A percentile compares a stretch with the other conserved stretches of the same genome.
Evolutionary conservation across 2,329 filamentous ascomycete species (phyloP).

Genomic region (Aspergillus ibericus): DNA sequence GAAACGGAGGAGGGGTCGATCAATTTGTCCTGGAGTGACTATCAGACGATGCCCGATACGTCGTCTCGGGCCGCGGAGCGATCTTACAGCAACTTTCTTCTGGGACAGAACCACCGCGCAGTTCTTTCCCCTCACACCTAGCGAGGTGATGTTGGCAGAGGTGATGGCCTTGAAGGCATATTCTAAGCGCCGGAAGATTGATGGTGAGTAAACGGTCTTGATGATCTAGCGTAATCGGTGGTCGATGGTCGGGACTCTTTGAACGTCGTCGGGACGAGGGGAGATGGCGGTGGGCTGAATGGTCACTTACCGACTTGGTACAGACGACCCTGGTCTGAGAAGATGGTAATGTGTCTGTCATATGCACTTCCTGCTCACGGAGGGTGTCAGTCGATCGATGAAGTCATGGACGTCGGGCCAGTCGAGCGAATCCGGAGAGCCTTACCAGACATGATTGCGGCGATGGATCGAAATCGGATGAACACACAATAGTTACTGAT

Average conservation of each 20-base stretch:
- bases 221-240: not conserved
- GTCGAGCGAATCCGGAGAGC: constrained; percentile 8
- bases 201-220: constrained; percentile 21
- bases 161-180: constrained; percentile 99
- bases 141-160: constrained; percentile 96
- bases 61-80: not conserved
- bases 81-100: constrained; percentile 96
- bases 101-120: constrained; percentile 96
- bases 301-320: constrained; percentile 87
- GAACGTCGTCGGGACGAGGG: constrained; percentile 19
- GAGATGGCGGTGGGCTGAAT: not conserved
- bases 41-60: constrained; percentile 17
- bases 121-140: constrained; percentile 93
- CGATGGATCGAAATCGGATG: constrained; percentile 14
- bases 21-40: constrained; percentile 77
- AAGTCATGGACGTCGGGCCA: constrained; percentile 27
- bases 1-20: constrained; percentile 97
- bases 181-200: constrained; percentile 59
- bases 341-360: constrained; percentile 99
- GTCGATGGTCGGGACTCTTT: not conserved
- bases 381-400: constrained; percentile 30
- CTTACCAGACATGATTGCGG: constrained; percentile 48
- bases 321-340: constrained; percentile 95
- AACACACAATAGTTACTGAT: constrained; percentile 5
- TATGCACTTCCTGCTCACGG: constrained; percentile 71